Base-by-base conservation (phyloP, 768 basidiomycete species). In the Tricholoma saponaceum region DNA sequence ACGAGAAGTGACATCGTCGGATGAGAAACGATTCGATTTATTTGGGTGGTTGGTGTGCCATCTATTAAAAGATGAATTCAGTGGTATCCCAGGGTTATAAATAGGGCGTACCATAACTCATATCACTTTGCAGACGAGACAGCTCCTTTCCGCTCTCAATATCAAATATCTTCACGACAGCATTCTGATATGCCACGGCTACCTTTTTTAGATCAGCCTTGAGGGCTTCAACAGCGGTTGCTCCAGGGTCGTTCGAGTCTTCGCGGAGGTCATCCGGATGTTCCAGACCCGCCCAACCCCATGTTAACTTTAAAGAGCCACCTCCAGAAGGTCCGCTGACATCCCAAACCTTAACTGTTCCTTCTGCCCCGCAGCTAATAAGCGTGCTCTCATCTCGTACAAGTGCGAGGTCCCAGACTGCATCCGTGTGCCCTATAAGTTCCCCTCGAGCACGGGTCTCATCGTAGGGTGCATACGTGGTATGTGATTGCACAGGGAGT, bases 381-480 rank as follows among this genome's bases (percentile, higher is more conserved):
- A 98, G 79, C 7, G 89, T 86, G 57, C 83, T 84, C 69, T 92
- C 90, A 60, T 91, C 89, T 55, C 90, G 81, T 25, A 93, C 83
- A 20, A 96, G 82, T 9, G 90, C 88, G 52, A 98, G 76, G 68
- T 95, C 97, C 97, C 97, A 99, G 23, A 98, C 90, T 5, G 93
- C 93, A 68, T 99, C 95, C 4, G 93, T 92, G 69, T 97, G 93
- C 3, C 95, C 94, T 28, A 95, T 85, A 26, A 98, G 80, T 62
- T 89, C 86, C 32, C 89, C 89, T 35, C 89, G 81, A 26, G 85
- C 80, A 4, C 87, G 81, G 0, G 85, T 85, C 51, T 90, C 82
- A 64, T 98, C 95, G 69, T 91, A 94, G 0, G 94, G 87, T 1
- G 91, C 90, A 71, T 98, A 99, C 14, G 95, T 92, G 53, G 92